Base-by-base conservation (phyloP, 1,284 basidiomycete genomes). In the Lentinus polychrous region DNA sequence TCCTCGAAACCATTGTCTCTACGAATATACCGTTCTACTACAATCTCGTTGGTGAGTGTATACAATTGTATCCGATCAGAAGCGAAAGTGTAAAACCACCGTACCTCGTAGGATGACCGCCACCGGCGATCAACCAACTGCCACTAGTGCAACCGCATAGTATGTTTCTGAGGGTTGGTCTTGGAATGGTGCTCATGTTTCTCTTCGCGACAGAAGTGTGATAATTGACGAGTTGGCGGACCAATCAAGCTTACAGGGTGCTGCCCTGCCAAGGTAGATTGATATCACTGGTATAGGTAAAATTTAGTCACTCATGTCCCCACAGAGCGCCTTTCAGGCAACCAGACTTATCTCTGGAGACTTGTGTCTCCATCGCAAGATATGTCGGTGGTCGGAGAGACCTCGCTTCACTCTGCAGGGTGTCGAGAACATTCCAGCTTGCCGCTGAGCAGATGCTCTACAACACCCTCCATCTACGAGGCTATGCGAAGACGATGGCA, bases 311-410 rank as follows among this genome's bases (percentile, higher is more conserved):
- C 27, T 10, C 10, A 27, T 10, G 5, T 27, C 27, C 10, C 27
- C 10, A 27, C 10, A 27, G 27, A 27, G 4, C 10, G 27, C 27
- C 27, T 27, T 27, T 27, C 27, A 27, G 31, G 39, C 49, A 40
- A 49, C 83, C 81, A 80, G 75, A 75, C 58, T 60, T 79, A 52
- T 75, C 79, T 52, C 64, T 71, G 58, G 79, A 82, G 67, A 71
- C 70, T 45, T 79, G 75, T 66, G 71, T 70, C 61, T 71, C 71
- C 55, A 74, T 84, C 57, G 73, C 75, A 41, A 70, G 70, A 56
- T 60, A 75, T 63, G 70, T 79, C 52, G 66, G 63, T 45, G 74
- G 61, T 55, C 75, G 72, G 45, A 58, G 66, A 50, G 81, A 83
- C 58, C 68, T 84, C 43, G 74, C 71, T 50, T 56, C 67, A 12